Conservation (phyloP, 371 early-diverging fungal genomes). For the Thermomucor indicae-seudaticae region DNA sequence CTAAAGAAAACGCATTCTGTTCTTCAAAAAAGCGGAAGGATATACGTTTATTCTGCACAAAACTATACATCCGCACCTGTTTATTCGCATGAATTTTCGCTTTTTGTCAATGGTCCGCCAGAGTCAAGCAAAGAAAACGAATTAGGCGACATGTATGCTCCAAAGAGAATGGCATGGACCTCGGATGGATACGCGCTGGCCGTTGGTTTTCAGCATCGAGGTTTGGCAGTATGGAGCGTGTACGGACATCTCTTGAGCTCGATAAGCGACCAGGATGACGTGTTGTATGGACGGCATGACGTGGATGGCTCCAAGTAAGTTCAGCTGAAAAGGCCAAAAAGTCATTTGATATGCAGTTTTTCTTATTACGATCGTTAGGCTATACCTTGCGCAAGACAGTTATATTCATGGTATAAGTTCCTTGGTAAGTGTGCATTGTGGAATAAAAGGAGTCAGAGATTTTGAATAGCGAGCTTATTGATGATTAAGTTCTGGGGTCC, state of each 20-base stretch:
- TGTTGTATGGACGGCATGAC: conserved; percentile 15
- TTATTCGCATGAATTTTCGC: conserved; percentile 26
- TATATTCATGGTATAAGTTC: conserved; percentile 57
- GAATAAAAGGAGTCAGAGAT: background rate
- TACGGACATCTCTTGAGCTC: conserved; percentile 71
- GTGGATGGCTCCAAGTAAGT: conserved; percentile 3
- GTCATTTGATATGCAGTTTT: no score
- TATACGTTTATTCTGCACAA: conserved; percentile 36
- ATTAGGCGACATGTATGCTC: conserved; percentile 6
- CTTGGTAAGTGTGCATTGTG: conserved; percentile 56
- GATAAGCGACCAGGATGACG: conserved; percentile 39
- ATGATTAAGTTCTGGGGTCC: conserved; percentile 71
- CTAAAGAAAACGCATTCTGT: background rate
- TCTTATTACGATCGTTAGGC: conserved; percentile 1
- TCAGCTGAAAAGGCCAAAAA: background rate
- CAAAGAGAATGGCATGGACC: conserved; percentile 61
- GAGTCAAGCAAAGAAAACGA: background rate
- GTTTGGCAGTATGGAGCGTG: conserved; percentile 77
- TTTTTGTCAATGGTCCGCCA: conserved; percentile 7
- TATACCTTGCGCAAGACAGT: conserved; percentile 37
- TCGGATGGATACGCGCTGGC: conserved; percentile 75
- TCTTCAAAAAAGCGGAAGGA: conserved; percentile 16
- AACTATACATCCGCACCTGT: conserved; percentile 26
- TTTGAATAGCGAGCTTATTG: background rate
- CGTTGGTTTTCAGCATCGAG: conserved; percentile 58